These are phyloP conservation scores for Reticulascus tulasneorum DNA, from an alignment of 2,329 filamentous ascomycete species.

Conservation along the genomic window DNA sequence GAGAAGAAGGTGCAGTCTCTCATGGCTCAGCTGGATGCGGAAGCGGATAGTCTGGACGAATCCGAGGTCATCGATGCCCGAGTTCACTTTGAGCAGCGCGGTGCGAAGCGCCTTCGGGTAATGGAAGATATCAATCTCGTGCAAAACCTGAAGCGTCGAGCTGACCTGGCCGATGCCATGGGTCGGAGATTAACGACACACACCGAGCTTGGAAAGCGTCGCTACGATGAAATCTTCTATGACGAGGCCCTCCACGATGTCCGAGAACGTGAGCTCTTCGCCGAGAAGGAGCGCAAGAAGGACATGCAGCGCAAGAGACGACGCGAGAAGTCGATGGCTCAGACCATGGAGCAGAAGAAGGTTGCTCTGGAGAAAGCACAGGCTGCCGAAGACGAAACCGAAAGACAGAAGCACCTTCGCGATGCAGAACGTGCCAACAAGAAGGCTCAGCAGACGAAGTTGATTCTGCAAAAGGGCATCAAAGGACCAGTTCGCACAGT, in stretches of 20 bases:
- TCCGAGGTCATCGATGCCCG: conserved; percentile 40
- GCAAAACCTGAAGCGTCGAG: conserved; percentile 59
- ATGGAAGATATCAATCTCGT: conserved; percentile 58
- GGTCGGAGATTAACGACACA: conserved; percentile 64
- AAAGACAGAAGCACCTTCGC: conserved; percentile 73
- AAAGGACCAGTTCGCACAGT: conserved; percentile 69
- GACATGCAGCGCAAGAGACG: conserved; percentile 98
- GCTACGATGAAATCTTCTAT: conserved; percentile 74
- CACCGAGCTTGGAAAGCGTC: conserved; percentile 66
- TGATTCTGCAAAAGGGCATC: conserved; percentile 80
- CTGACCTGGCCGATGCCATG: conserved; percentile 55
- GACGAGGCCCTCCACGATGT: conserved; percentile 81
- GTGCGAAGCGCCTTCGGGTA: conserved; percentile 65
- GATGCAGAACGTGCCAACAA: conserved; percentile 89
- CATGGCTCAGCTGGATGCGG: conserved; percentile 39
- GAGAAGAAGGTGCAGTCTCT: conserved; percentile 66
- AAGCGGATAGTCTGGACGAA: conserved; percentile 41
- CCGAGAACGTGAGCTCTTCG: conserved; percentile 81
- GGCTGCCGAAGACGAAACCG: conserved; percentile 74
- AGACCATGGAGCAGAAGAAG: conserved; percentile 87
- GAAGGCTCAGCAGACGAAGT: conserved; percentile 86
- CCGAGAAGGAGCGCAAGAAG: conserved; percentile 98
- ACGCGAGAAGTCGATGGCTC: conserved; percentile 91
- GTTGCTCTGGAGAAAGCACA: conserved; percentile 74
- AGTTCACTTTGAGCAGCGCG: conserved; percentile 48